Conservation (phyloP, 2,329 filamentous ascomycete species). For the Ophiostoma sp. region DNA sequence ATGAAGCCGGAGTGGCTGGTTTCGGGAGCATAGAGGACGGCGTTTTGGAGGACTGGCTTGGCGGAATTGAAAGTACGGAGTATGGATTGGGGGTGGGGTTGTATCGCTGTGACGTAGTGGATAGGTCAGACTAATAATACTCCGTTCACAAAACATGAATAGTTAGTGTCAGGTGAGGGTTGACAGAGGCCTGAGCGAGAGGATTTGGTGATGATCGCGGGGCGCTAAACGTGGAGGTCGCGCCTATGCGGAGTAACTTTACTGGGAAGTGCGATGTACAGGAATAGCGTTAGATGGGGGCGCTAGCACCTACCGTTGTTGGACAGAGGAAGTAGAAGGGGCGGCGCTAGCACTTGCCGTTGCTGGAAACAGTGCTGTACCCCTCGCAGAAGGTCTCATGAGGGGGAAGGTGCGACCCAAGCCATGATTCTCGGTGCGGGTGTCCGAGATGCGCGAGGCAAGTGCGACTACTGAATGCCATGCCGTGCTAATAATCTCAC, state of each 20-base stretch:
- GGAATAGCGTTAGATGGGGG: not conserved
- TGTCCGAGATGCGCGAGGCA: conserved; percentile 2
- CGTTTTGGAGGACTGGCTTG: not conserved
- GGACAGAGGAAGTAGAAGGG: not conserved
- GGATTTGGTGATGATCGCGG: too few relatives aligned
- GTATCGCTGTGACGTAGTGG: not conserved
- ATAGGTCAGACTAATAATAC: not conserved
- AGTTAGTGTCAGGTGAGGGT: not conserved
- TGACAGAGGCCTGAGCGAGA: not conserved
- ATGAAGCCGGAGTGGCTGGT: conserved; percentile 19
- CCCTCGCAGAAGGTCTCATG: not conserved
- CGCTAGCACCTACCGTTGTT: not conserved
- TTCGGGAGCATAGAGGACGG: conserved; percentile 15
- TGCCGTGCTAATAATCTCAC: not conserved
- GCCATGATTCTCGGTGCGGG: not conserved
- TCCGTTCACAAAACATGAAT: too few relatives aligned
- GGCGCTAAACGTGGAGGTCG: not conserved
- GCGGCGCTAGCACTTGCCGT: not conserved
- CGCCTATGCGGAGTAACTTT: not conserved
- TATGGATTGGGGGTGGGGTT: not conserved
- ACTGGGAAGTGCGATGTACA: not conserved
- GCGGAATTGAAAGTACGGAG: conserved; percentile 1
- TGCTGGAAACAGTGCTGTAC: not conserved
- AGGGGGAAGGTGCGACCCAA: not conserved
- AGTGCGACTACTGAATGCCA: not conserved